Evolutionary conservation across 2,329 filamentous ascomycete genomes (phyloP).

Genomic region (Nemania bipapillata): DNA sequence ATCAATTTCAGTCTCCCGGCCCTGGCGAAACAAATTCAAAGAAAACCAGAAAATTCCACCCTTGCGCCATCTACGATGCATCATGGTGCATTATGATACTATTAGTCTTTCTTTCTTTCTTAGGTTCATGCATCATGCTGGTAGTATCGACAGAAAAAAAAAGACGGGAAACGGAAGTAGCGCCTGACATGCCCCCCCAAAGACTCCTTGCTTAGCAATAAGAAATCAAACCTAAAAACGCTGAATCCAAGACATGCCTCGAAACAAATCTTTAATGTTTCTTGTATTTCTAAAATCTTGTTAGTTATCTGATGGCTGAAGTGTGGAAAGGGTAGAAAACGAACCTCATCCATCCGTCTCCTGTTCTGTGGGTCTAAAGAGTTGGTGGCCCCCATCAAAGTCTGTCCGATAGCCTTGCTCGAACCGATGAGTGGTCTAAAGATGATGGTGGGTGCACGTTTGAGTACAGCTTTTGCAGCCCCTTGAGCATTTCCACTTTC

Average conservation of each 20-base stretch:
- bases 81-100: slow-evolving; percentile 32
- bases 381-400: slow-evolving; percentile 91
- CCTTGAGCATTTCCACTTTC: slow-evolving; percentile 84
- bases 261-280: slow-evolving; percentile 33
- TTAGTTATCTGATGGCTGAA: not conserved
- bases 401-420: slow-evolving; percentile 87
- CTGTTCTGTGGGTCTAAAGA: slow-evolving; percentile 84
- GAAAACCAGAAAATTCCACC: not conserved
- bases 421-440: slow-evolving; percentile 90
- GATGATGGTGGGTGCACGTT: slow-evolving; percentile 90
- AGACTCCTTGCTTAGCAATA: slow-evolving; percentile 35
- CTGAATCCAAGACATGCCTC: slow-evolving; percentile 24
- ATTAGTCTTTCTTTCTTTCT: slow-evolving; percentile 28
- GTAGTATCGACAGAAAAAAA: slow-evolving; percentile 16
- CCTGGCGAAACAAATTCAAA: slow-evolving; percentile 15
- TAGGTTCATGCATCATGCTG: slow-evolving; percentile 32
- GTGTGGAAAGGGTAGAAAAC: slow-evolving; percentile 55
- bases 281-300: slow-evolving; percentile 43
- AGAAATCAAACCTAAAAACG: slow-evolving; percentile 24
- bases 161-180: slow-evolving; percentile 27
- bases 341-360: slow-evolving; percentile 86
- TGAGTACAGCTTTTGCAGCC: slow-evolving; percentile 80
- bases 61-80: slow-evolving; percentile 39
- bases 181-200: slow-evolving; percentile 33
- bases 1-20: slow-evolving; percentile 34